These are phyloP conservation scores for Xylaria intraflava DNA, from an alignment of 495 filamentous ascomycete genomes.

Conservation along the genomic window DNA sequence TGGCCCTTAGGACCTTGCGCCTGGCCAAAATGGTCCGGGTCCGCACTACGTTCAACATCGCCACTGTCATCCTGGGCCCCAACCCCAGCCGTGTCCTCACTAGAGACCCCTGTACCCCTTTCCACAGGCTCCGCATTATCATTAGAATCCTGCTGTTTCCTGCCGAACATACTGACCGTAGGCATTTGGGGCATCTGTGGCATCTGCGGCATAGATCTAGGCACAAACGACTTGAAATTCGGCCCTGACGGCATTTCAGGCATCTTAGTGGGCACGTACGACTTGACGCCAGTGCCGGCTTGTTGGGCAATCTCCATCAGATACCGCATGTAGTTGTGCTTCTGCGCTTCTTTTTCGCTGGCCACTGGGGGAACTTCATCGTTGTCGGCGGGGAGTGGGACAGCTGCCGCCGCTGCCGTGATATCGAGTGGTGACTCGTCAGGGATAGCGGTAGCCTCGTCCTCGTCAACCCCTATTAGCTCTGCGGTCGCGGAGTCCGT, in stretches of 20 bases:
- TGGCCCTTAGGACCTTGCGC: background rate
- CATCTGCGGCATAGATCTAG: constrained; percentile 23
- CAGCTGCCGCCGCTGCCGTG: constrained; percentile 37
- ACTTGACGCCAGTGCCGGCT: constrained; percentile 32
- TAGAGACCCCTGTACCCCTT: background rate
- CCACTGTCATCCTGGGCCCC: background rate
- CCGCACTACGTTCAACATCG: background rate
- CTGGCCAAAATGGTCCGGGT: background rate
- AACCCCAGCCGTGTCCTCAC: background rate
- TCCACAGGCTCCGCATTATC: background rate
- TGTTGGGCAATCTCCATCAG: constrained; percentile 42
- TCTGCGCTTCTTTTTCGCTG: constrained; percentile 18
- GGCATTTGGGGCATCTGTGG: constrained; percentile 22
- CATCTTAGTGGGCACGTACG: constrained; percentile 38
- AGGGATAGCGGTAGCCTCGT: constrained; percentile 20
- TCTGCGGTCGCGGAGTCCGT: constrained; percentile 8
- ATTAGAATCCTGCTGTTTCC: constrained; percentile 6
- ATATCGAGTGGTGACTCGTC: constrained; percentile 44
- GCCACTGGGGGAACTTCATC: constrained; percentile 9
- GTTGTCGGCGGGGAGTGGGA: constrained; percentile 35
- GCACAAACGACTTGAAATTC: constrained; percentile 24
- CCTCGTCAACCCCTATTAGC: constrained; percentile 5
- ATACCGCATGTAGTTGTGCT: constrained; percentile 37
- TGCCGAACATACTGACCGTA: constrained; percentile 18
- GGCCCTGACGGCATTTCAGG: constrained; percentile 31